Conservation (phyloP, 2,329 filamentous ascomycete species). For the Achaetomium macrosporum region DNA sequence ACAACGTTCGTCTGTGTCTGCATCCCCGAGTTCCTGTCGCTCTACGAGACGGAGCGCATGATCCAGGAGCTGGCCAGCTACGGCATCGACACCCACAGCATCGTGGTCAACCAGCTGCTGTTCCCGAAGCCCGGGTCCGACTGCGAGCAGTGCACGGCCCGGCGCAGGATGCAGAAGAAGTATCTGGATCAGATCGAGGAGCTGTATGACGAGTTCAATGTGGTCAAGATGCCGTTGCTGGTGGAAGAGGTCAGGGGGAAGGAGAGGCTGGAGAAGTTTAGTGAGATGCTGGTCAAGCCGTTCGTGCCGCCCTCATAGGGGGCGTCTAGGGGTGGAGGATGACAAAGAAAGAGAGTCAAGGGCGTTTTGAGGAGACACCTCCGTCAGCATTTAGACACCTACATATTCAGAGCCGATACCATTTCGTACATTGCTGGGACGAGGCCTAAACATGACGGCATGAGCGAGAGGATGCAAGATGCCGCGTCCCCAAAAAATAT, state of each 20-base stretch:
- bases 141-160: slow-evolving; percentile 92
- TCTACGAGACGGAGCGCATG: slow-evolving; percentile 99
- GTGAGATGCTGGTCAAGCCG: slow-evolving; percentile 73
- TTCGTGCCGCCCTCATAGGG: slow-evolving; percentile 56
- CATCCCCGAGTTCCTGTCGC: slow-evolving; percentile 91
- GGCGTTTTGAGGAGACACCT: background rate
- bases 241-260: slow-evolving; percentile 95
- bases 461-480: no score
- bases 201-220: slow-evolving; percentile 97
- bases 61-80: slow-evolving; percentile 95
- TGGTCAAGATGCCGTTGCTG: slow-evolving; percentile 94
- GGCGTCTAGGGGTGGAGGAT: background rate
- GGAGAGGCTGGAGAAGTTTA: slow-evolving; percentile 87
- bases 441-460: no score
- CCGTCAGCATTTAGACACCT: background rate
- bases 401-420: no score
- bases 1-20: slow-evolving; percentile 98
- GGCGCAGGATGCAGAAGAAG: slow-evolving; percentile 98
- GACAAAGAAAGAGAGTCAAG: background rate
- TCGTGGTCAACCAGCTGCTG: slow-evolving; percentile 95
- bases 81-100: slow-evolving; percentile 91
- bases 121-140: slow-evolving; percentile 80
- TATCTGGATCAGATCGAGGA: slow-evolving; percentile 98
- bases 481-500: no score
- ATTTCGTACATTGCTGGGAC: no score